phyloP scores from a whole-genome alignment of 2,329 filamentous ascomycete species.

The Diaporthe nobilis region DNA sequence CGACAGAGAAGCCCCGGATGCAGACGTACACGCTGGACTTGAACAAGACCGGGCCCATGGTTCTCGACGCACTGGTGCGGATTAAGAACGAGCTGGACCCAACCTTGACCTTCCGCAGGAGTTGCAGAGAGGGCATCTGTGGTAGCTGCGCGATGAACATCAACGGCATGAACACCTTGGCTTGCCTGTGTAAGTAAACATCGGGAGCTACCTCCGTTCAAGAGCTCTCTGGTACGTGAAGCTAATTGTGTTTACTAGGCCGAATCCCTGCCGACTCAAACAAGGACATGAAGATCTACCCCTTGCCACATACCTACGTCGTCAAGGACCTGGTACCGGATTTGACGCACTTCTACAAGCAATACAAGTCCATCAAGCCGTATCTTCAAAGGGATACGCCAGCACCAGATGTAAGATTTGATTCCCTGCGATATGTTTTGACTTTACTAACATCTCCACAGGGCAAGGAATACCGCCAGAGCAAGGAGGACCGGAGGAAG shows the following conservation, averaged over 20 bases:
- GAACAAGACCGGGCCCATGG: conserved; percentile 99
- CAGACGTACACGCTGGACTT: conserved; percentile 95
- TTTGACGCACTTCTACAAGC: conserved; percentile 99
- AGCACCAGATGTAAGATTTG: conserved; percentile 79
- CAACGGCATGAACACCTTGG: conserved; percentile 97
- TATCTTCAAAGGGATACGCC: conserved; percentile 94
- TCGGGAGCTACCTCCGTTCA: conserved; percentile 44
- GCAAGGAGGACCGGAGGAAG: conserved; percentile 93
- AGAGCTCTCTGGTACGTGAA: conserved; percentile 39
- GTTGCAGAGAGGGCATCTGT: conserved; percentile 98
- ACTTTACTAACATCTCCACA: conserved; percentile 54
- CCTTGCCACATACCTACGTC: conserved; percentile 97
- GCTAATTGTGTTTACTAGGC: conserved; percentile 66
- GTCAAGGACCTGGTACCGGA: conserved; percentile 99
- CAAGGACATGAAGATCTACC: conserved; percentile 94
- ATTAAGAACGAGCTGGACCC: conserved; percentile 99
- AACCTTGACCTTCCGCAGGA: conserved; percentile 94
- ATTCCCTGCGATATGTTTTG: neutral
- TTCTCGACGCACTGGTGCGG: conserved; percentile 94
- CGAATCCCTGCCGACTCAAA: conserved; percentile 88
- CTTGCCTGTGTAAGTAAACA: conserved; percentile 87
- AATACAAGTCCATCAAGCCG: conserved; percentile 99
- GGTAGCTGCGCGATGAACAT: conserved; percentile 99
- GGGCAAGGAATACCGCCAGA: conserved; percentile 94
- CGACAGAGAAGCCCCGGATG: conserved; percentile 93